phyloP scores from a whole-genome alignment of 208 protist genomes.

The Porcisia hertigi region DNA sequence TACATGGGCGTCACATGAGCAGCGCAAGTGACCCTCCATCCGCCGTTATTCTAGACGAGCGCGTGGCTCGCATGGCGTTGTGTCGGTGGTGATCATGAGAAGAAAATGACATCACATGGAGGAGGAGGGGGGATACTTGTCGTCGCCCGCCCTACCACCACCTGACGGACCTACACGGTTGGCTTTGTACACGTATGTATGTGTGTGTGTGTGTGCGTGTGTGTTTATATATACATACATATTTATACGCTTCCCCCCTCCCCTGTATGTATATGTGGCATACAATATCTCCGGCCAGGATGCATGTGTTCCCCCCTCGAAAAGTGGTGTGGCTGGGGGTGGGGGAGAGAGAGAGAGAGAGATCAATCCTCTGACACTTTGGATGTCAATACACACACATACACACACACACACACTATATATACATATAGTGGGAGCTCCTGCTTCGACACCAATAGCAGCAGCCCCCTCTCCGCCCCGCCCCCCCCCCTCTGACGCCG shows the following conservation, averaged over 20 bases:
- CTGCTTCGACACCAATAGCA: too few species aligned
- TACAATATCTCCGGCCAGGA: not conserved
- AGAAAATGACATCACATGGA: not conserved
- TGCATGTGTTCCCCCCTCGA: not conserved
- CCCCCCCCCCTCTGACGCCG: too few species aligned
- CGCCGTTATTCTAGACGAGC: conserved; percentile 19
- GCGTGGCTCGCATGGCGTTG: conserved; percentile 24
- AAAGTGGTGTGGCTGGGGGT: not conserved
- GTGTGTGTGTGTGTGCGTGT: not conserved
- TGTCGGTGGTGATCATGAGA: conserved; percentile 2
- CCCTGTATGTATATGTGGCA: not conserved
- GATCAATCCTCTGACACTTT: not conserved
- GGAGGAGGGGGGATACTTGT: too few species aligned
- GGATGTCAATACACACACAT: too few species aligned
- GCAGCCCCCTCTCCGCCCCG: too few species aligned
- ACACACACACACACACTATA: too few species aligned
- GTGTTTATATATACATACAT: not conserved
- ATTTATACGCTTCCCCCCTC: not conserved
- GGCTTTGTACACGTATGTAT: not conserved
- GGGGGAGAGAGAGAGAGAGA: not conserved
- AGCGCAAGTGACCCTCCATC: conserved; percentile 2
- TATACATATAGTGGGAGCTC: too few species aligned
- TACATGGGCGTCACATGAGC: not conserved
- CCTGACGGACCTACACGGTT: too few species aligned
- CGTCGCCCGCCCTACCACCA: too few species aligned